Percentiles rank a stretch among this genome's conserved stretches.
Conservation (phyloP, 495 filamentous ascomycete species). For the Penicillium lividum region DNA sequence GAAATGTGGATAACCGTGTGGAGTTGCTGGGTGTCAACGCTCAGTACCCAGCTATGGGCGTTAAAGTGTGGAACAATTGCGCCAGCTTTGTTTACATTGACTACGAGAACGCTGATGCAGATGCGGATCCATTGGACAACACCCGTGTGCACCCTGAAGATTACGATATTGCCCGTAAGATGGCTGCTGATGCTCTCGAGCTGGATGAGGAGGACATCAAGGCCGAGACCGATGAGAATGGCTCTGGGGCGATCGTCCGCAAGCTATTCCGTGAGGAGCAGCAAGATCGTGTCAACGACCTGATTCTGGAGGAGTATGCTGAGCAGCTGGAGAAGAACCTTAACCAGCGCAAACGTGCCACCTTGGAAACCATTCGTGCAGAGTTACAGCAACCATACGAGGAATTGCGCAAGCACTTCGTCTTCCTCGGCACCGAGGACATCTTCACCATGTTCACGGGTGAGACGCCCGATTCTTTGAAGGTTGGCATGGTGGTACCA, state of each 20-base stretch:
- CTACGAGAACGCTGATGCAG: slow-evolving; percentile 73
- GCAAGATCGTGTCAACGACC: slow-evolving; percentile 92
- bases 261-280: slow-evolving; percentile 88
- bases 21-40: slow-evolving; percentile 86
- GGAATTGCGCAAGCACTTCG: slow-evolving; percentile 83
- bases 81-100: slow-evolving; percentile 92
- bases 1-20: slow-evolving; percentile 74
- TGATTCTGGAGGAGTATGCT: slow-evolving; percentile 95
- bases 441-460: slow-evolving; percentile 97
- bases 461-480: slow-evolving; percentile 80
- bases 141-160: slow-evolving; percentile 97
- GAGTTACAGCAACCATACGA: slow-evolving; percentile 92
- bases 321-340: slow-evolving; percentile 92
- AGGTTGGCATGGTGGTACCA: slow-evolving; percentile 86
- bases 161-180: slow-evolving; percentile 95
- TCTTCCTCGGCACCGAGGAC: slow-evolving; percentile 69
- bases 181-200: slow-evolving; percentile 95
- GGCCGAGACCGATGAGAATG: slow-evolving; percentile 85
- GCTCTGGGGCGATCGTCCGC: slow-evolving; percentile 83
- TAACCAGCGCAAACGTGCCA: slow-evolving; percentile 91
- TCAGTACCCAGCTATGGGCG: slow-evolving; percentile 79
- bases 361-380: slow-evolving; percentile 91
- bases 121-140: slow-evolving; percentile 89
- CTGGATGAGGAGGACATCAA: slow-evolving; percentile 97
- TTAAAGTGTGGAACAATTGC: slow-evolving; percentile 92